These are phyloP conservation scores for Irpex sp. DNA, from an alignment of 1,284 basidiomycete species.

Conservation along the genomic window DNA sequence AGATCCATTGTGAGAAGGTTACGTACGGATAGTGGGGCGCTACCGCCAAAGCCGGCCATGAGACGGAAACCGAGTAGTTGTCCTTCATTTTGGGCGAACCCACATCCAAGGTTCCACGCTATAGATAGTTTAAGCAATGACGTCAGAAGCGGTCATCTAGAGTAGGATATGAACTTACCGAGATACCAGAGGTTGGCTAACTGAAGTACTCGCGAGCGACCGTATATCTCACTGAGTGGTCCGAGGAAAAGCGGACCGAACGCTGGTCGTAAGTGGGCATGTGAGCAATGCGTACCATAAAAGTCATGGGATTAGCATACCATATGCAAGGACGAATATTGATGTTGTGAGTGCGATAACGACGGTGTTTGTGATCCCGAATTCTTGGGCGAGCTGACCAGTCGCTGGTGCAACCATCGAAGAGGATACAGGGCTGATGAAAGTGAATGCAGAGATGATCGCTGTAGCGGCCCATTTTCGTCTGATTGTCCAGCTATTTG, in stretches of 20 bases:
- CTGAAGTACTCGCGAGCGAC: constrained; percentile 51
- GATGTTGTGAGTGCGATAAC: constrained; percentile 70
- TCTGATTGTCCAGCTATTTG: constrained; percentile 60
- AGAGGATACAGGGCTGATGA: constrained; percentile 74
- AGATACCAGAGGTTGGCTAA: constrained; percentile 66
- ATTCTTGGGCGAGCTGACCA: constrained; percentile 57
- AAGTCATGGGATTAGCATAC: constrained; percentile 43
- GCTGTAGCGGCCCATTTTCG: constrained; percentile 72
- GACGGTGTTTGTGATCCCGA: constrained; percentile 61
- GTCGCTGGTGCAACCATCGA: constrained; percentile 82
- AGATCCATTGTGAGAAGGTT: not conserved
- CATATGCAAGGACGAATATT: constrained; percentile 76
- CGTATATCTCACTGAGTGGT: constrained; percentile 64
- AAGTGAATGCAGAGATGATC: constrained; percentile 72
- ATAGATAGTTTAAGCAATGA: not conserved
- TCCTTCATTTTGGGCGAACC: constrained; percentile 64
- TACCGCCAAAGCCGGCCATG: constrained; percentile 71
- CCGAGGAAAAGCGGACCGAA: constrained; percentile 64
- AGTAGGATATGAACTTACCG: constrained; percentile 43
- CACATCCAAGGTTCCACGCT: constrained; percentile 77
- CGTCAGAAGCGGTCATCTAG: not conserved
- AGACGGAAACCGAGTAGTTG: constrained; percentile 76
- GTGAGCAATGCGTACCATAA: no score
- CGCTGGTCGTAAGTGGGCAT: constrained; percentile 33
- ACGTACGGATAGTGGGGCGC: constrained; percentile 67